phyloP scores from a whole-genome alignment of 202 grass and related monocot genomes.

The Brachypodium distachyon region DNA sequence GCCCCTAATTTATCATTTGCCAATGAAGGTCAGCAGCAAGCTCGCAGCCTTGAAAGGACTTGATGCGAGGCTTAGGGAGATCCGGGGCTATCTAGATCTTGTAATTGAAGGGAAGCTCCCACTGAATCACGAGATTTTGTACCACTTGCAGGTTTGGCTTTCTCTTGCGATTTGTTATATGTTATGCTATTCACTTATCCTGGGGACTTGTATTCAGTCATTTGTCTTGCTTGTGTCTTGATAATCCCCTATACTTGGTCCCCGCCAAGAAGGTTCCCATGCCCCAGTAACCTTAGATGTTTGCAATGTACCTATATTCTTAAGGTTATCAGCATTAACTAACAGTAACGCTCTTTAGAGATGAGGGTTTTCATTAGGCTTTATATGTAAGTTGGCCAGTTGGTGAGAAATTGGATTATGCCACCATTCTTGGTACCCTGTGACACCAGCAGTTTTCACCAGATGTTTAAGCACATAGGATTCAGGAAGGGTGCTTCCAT shows the following conservation, averaged over 20 bases:
- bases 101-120: slow-evolving; percentile 91
- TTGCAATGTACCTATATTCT: background rate
- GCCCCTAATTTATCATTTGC: slow-evolving; percentile 7
- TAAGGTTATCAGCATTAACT: background rate
- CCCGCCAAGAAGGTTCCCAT: background rate
- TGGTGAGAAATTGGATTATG: background rate
- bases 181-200: background rate
- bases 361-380: background rate
- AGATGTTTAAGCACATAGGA: background rate
- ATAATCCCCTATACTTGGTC: background rate
- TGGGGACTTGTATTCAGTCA: background rate
- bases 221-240: background rate
- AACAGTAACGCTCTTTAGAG: background rate
- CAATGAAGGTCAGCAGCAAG: slow-evolving; percentile 75
- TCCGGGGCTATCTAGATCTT: slow-evolving; percentile 81
- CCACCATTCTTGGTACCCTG: background rate
- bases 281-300: background rate
- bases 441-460: background rate
- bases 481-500: background rate
- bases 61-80: slow-evolving; percentile 82
- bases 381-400: background rate
- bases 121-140: slow-evolving; percentile 94
- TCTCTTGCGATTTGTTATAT: background rate
- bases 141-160: slow-evolving; percentile 84
- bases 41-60: slow-evolving; percentile 86